phyloP scores from a whole-genome alignment of 306 rosid species.

The Boehmeria nivea region DNA sequence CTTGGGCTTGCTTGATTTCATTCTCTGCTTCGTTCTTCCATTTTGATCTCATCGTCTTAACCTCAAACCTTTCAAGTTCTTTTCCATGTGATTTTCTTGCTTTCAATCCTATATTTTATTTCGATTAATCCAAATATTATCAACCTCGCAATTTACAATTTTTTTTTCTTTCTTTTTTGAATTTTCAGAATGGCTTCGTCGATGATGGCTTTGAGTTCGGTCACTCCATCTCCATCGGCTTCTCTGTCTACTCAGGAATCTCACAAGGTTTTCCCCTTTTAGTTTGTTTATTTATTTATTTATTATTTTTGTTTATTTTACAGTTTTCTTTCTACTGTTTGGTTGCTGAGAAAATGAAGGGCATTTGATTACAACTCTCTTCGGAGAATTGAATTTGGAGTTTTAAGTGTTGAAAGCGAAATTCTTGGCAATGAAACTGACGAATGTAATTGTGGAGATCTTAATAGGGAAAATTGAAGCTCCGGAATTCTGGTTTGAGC shows the following conservation, averaged over 20 bases:
- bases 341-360: conserved; percentile 11
- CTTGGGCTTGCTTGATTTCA: no score
- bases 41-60: neutral
- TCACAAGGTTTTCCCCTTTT: conserved; percentile 37
- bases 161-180: neutral
- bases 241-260: conserved; percentile 35
- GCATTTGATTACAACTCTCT: neutral
- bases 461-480: conserved; percentile 42
- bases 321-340: neutral
- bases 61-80: neutral
- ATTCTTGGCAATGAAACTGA: no score
- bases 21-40: neutral
- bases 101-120: neutral
- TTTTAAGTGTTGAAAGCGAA: no score
- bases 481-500: conserved; percentile 39
- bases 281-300: neutral
- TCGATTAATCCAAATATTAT: no score
- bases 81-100: neutral
- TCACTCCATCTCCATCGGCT: conserved; percentile 41
- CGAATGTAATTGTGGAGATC: neutral
- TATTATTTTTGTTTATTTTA: neutral
- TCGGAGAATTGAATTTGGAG: no score
- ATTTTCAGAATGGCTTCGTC: conserved; percentile 57
- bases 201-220: conserved; percentile 45
- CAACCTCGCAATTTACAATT: neutral